phyloP scores from a whole-genome alignment of 495 filamentous ascomycete species.

The Lindgomyces ingoldianus region DNA sequence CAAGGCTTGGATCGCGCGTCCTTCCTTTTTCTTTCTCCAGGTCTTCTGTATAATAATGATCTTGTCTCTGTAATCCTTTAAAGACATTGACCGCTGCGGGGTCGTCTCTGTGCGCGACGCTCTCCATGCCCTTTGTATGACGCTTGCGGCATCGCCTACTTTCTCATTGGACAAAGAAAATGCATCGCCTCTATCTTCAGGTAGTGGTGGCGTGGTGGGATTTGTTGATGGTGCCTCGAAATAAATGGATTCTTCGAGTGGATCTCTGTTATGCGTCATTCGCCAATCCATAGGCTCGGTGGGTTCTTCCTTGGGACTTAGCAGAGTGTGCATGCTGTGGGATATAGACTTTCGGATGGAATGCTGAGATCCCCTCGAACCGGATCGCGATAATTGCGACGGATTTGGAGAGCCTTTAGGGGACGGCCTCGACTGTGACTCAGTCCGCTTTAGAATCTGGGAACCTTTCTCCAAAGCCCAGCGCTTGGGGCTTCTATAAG shows the following conservation, averaged over 20 bases:
- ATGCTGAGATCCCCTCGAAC: constrained; percentile 27
- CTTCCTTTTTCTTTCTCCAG: constrained; percentile 39
- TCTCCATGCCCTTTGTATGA: constrained; percentile 39
- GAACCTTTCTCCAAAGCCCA: constrained; percentile 33
- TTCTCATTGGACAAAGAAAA: constrained; percentile 11
- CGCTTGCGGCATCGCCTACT: constrained; percentile 27
- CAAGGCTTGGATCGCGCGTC: constrained; percentile 26
- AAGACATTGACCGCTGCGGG: constrained; percentile 19
- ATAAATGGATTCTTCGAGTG: constrained; percentile 19
- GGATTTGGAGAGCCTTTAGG: constrained; percentile 17
- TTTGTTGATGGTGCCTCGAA: constrained; percentile 9
- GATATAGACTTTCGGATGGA: constrained; percentile 30
- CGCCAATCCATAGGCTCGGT: constrained; percentile 27
- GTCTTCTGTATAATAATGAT: constrained; percentile 41
- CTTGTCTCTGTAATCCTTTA: constrained; percentile 41
- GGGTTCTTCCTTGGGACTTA: constrained; percentile 20
- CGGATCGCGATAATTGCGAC: constrained; percentile 19
- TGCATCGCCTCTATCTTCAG: background rate
- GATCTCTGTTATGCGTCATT: constrained; percentile 1
- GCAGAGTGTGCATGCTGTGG: constrained; percentile 20
- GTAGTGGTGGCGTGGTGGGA: background rate
- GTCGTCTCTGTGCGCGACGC: background rate
- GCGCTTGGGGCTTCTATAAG: constrained; percentile 23
- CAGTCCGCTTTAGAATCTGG: constrained; percentile 25
- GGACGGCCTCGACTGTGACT: constrained; percentile 25